Conservation (phyloP, 2,329 filamentous ascomycete genomes). For the Talaromyces funiculosus region DNA sequence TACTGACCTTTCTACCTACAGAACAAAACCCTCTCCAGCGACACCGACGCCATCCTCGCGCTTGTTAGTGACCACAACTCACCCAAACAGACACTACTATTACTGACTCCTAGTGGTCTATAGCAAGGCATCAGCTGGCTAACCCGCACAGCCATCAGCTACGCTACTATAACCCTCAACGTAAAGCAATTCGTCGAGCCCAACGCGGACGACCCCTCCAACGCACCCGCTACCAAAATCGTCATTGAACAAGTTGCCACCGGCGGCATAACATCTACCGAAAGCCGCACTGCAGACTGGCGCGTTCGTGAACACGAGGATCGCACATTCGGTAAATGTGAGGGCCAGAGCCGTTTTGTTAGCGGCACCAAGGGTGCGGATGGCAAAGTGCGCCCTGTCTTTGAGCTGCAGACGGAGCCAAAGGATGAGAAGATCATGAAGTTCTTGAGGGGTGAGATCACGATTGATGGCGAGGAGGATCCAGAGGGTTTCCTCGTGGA, state of each 20-base stretch:
- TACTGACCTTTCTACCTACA: conserved; percentile 31
- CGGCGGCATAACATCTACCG: conserved; percentile 62
- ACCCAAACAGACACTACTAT: not conserved
- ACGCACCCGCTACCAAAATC: conserved; percentile 51
- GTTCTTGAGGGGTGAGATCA: conserved; percentile 37
- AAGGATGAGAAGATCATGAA: conserved; percentile 33
- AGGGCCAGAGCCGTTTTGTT: conserved; percentile 54
- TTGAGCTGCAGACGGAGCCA: conserved; percentile 32
- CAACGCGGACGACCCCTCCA: conserved; percentile 34
- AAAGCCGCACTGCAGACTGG: conserved; percentile 55
- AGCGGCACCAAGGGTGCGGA: conserved; percentile 32
- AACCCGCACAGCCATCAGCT: conserved; percentile 63
- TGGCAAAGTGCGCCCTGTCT: conserved; percentile 29
- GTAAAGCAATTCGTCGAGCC: conserved; percentile 51
- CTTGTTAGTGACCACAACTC: conserved; percentile 40
- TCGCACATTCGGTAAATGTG: conserved; percentile 70
- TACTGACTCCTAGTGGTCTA: not conserved
- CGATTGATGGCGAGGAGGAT: conserved; percentile 51
- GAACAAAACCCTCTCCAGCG: conserved; percentile 71
- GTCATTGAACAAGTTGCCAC: conserved; percentile 67
- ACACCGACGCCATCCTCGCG: conserved; percentile 61
- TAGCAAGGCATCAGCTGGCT: conserved; percentile 66
- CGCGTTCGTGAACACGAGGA: conserved; percentile 62
- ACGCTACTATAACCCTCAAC: conserved; percentile 63
- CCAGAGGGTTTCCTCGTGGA: conserved; percentile 57